Conservation (phyloP, 768 basidiomycete species). For the Chlorophyllum brunneum region DNA sequence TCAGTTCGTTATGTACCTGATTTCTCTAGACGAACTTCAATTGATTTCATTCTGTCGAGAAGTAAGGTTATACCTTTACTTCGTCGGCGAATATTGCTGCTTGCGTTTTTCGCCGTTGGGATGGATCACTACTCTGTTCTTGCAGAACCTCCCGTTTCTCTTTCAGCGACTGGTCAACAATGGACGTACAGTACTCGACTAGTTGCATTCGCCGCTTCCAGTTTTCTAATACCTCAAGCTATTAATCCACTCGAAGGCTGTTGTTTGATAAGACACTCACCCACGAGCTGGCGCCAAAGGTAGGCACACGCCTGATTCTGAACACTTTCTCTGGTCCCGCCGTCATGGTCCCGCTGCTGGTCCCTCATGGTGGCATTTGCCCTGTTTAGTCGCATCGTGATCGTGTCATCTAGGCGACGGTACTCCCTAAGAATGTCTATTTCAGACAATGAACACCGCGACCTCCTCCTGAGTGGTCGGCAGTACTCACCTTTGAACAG, state of each 20-base stretch:
- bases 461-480: not conserved
- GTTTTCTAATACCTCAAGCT: conserved; percentile 37
- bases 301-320: conserved; percentile 75
- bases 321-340: conserved; percentile 42
- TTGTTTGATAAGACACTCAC: conserved; percentile 37
- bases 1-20: conserved; percentile 72
- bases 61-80: conserved; percentile 52
- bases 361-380: conserved; percentile 75
- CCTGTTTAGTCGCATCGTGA: conserved; percentile 78
- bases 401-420: conserved; percentile 73
- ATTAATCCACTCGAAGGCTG: conserved; percentile 16
- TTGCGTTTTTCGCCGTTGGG: conserved; percentile 45
- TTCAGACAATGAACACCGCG: conserved; percentile 1
- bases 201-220: conserved; percentile 76
- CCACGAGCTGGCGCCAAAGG: conserved; percentile 76
- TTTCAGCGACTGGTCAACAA: conserved; percentile 60
- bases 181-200: conserved; percentile 69
- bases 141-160: conserved; percentile 50
- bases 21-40: conserved; percentile 42
- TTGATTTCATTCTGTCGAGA: not conserved
- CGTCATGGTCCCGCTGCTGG: conserved; percentile 48
- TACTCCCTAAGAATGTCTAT: conserved; percentile 81
- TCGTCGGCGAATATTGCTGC: conserved; percentile 60
- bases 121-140: conserved; percentile 38
- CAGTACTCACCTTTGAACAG: conserved; percentile 65